These are phyloP conservation scores for Babesia ovis DNA, from an alignment of 169 alveolate species.

Conservation along the genomic window DNA sequence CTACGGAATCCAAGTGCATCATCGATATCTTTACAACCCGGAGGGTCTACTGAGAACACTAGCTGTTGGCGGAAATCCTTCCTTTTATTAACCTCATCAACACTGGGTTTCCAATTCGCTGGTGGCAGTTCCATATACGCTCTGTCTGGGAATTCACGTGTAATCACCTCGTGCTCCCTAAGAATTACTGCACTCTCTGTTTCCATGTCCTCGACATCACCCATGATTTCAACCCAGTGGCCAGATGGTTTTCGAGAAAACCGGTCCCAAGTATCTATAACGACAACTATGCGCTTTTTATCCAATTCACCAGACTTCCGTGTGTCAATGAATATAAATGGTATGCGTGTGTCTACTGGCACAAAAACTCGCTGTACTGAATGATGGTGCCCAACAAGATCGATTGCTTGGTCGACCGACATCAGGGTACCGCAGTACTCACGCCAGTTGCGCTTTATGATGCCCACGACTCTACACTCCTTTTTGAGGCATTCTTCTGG, in stretches of 20 bases:
- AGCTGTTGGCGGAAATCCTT: conserved; percentile 83
- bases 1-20: conserved; percentile 92
- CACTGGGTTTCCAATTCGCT: conserved; percentile 90
- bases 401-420: conserved; percentile 68
- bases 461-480: conserved; percentile 90
- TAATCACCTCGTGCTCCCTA: conserved; percentile 79
- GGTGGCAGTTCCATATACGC: conserved; percentile 92
- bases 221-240: conserved; percentile 89
- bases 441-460: conserved; percentile 85
- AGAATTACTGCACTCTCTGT: conserved; percentile 85
- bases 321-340: conserved; percentile 83
- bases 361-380: conserved; percentile 82
- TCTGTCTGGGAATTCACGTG: conserved; percentile 85
- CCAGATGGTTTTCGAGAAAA: conserved; percentile 88
- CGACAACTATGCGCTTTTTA: conserved; percentile 88
- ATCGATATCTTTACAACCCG: conserved; percentile 98
- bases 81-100: conserved; percentile 86
- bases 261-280: conserved; percentile 86
- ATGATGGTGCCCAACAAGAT: conserved; percentile 32
- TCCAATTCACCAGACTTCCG: conserved; percentile 79
- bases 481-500: conserved; percentile 57
- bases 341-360: conserved; percentile 89
- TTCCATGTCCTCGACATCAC: conserved; percentile 86
- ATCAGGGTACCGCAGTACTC: conserved; percentile 92
- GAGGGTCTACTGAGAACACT: conserved; percentile 98